Percentiles rank a stretch among this genome's conserved stretches.
Evolutionary conservation across 2,329 filamentous ascomycete species (phyloP).

Genomic region (Zymoseptoria tritici): DNA sequence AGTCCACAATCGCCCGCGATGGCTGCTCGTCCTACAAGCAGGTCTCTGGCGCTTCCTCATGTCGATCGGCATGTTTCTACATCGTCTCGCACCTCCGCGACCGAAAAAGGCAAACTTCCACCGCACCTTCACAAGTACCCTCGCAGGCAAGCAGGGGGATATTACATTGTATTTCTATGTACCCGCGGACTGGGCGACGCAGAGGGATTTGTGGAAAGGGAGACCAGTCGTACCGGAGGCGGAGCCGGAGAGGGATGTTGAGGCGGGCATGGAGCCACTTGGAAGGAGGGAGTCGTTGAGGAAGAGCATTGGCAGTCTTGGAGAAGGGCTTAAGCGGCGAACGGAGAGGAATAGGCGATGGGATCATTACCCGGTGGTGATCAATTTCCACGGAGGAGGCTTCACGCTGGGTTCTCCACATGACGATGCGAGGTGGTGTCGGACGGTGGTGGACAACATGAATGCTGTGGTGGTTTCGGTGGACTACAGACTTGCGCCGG

Average conservation of each 20-base stretch:
- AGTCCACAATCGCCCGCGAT: constrained; percentile 40
- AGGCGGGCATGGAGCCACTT: background rate
- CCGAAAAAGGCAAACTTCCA: constrained; percentile 56
- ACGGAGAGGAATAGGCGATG: constrained; percentile 32
- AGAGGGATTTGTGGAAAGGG: constrained; percentile 31
- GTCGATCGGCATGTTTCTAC: constrained; percentile 61
- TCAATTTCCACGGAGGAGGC: constrained; percentile 59
- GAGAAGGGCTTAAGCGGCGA: constrained; percentile 16
- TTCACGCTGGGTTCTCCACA: constrained; percentile 53
- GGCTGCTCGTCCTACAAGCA: constrained; percentile 57
- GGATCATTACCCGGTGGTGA: constrained; percentile 47
- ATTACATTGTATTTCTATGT: constrained; percentile 56
- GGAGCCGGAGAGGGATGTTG: constrained; percentile 8
- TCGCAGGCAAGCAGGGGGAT: constrained; percentile 38
- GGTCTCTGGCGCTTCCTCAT: constrained; percentile 61
- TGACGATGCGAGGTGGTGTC: constrained; percentile 56
- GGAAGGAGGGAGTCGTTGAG: constrained; percentile 15
- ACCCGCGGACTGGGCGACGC: constrained; percentile 43
- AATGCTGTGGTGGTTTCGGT: constrained; percentile 54
- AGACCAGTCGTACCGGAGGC: constrained; percentile 8
- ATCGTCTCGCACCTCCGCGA: constrained; percentile 53
- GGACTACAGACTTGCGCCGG: constrained; percentile 54
- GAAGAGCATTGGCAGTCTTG: constrained; percentile 20
- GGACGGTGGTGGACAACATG: constrained; percentile 47
- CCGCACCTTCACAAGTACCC: constrained; percentile 46